Evolutionary conservation across 2,329 filamentous ascomycete species (phyloP).

Genomic region (Fusarium heterosporum): DNA sequence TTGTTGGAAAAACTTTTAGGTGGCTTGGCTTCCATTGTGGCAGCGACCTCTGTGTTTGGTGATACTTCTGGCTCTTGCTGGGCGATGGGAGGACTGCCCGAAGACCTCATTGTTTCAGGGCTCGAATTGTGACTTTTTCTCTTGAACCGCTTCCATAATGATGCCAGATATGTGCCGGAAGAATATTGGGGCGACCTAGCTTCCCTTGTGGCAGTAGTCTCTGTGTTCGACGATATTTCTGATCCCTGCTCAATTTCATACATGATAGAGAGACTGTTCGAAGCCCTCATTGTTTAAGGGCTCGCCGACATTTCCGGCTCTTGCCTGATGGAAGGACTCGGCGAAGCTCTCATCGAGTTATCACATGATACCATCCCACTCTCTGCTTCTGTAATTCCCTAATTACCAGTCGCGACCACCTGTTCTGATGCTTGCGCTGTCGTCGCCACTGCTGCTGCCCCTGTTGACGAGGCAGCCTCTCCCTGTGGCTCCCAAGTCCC

Average conservation of each 20-base stretch:
- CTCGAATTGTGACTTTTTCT: too few relatives aligned
- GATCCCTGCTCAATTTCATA: background rate
- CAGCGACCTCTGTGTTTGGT: too few relatives aligned
- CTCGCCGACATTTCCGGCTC: background rate
- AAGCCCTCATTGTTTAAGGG: background rate
- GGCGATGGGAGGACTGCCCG: too few relatives aligned
- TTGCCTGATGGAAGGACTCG: background rate
- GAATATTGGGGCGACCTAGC: too few relatives aligned
- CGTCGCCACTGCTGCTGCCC: background rate
- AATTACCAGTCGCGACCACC: conserved; percentile 13
- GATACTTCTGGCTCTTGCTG: too few relatives aligned
- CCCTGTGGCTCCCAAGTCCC: conserved; percentile 53
- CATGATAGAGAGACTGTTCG: background rate
- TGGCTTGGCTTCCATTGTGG: too few relatives aligned
- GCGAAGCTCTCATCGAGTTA: background rate
- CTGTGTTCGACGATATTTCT: too few relatives aligned
- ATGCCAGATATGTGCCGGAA: too few relatives aligned
- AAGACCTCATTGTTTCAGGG: too few relatives aligned
- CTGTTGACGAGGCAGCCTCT: background rate
- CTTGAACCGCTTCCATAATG: too few relatives aligned
- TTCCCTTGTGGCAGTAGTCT: too few relatives aligned
- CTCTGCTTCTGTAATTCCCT: background rate
- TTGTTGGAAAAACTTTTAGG: too few relatives aligned
- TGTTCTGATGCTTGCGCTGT: conserved; percentile 8
- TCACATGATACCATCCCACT: background rate